These are phyloP conservation scores for Xylaria grammica DNA, from an alignment of 495 filamentous ascomycete species.

Conservation along the genomic window DNA sequence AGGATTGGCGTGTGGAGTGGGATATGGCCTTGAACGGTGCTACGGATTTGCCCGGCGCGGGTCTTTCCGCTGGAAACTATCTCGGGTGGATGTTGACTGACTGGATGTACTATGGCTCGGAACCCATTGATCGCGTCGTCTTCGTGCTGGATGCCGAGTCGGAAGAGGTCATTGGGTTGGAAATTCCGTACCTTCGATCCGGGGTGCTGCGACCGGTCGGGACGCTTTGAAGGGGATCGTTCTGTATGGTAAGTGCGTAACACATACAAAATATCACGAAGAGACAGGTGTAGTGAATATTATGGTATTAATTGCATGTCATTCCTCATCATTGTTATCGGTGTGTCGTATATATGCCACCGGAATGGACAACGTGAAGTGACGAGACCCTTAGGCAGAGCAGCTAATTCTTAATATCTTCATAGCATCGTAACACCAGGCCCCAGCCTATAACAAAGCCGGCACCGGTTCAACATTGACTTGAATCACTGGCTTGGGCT, in stretches of 20 bases:
- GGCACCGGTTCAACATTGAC: slow-evolving; percentile 29
- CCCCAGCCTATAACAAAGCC: neutral
- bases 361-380: neutral
- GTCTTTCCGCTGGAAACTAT: slow-evolving; percentile 38
- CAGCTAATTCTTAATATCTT: neutral
- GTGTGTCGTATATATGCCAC: neutral
- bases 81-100: slow-evolving; percentile 43
- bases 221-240: neutral
- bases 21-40: neutral
- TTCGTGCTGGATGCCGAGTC: slow-evolving; percentile 41
- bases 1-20: slow-evolving; percentile 4
- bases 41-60: neutral
- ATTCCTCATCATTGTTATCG: neutral
- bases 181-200: slow-evolving; percentile 34
- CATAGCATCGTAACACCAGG: neutral
- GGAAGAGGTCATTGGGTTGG: slow-evolving; percentile 38
- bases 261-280: neutral
- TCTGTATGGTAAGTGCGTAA: neutral
- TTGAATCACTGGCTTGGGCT: slow-evolving; percentile 21
- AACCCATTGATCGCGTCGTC: slow-evolving; percentile 44
- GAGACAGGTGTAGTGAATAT: neutral
- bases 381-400: neutral
- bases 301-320: neutral
- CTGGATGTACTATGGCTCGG: slow-evolving; percentile 36
- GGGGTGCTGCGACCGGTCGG: neutral